Evolutionary conservation across 257 asterid genomes (phyloP).

Genomic region (Rhazya stricta): DNA sequence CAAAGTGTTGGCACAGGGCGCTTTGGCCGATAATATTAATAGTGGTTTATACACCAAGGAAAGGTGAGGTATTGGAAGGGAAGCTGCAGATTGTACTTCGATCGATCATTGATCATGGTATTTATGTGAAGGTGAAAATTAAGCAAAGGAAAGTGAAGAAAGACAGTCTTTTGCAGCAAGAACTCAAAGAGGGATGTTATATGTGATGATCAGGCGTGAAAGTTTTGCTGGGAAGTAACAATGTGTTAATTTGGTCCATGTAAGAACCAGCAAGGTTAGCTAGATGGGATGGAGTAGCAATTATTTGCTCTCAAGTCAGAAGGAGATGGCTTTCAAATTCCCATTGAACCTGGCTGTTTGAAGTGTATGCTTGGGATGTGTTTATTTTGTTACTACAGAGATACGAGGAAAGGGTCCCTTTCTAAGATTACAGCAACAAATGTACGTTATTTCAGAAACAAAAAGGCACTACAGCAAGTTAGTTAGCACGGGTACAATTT

Average conservation of each 20-base stretch:
- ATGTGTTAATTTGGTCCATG: neutral
- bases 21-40: constrained; percentile 79
- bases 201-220: neutral
- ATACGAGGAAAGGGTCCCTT: too few relatives aligned
- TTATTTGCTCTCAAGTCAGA: neutral
- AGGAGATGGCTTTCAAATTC: neutral
- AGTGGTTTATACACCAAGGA: constrained; percentile 72
- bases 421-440: too few relatives aligned
- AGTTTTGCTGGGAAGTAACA: neutral
- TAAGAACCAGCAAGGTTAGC: neutral
- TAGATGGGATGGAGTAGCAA: too few relatives aligned
- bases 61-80: constrained; percentile 65
- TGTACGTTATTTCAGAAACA: neutral
- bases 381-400: too few relatives aligned
- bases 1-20: constrained; percentile 63
- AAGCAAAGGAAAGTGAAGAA: constrained; percentile 59
- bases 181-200: constrained; percentile 16
- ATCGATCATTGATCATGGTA: constrained; percentile 54
- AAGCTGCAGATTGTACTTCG: constrained; percentile 66
- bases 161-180: constrained; percentile 16
- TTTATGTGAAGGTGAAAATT: constrained; percentile 67
- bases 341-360: neutral
- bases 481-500: neutral
- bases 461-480: neutral
- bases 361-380: too few relatives aligned